A percentile compares a stretch with the other conserved stretches of the same genome.
Evolutionary conservation across 2,329 filamentous ascomycete species (phyloP).

Genomic region (Thelonectria olida): DNA sequence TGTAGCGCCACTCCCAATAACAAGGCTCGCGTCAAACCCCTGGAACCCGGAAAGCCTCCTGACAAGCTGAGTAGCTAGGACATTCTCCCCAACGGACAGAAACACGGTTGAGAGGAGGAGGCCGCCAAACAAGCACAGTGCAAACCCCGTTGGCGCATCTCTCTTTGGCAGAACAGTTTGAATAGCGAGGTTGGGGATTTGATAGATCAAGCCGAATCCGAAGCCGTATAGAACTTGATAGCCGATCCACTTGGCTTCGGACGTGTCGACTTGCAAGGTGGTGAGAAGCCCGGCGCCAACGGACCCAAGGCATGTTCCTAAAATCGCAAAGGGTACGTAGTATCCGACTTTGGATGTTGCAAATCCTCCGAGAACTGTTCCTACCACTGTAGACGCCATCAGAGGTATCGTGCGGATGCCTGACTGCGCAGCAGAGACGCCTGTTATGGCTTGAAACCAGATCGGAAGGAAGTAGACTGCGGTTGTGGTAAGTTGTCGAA

Average conservation of each 20-base stretch:
- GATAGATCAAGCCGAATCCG: constrained; percentile 54
- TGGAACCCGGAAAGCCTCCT: constrained; percentile 43
- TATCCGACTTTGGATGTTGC: constrained; percentile 45
- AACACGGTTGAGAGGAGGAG: constrained; percentile 56
- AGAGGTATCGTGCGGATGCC: constrained; percentile 36
- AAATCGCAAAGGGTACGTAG: constrained; percentile 49
- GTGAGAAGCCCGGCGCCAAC: constrained; percentile 53
- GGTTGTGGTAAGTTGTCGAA: neutral
- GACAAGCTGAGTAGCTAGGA: constrained; percentile 53
- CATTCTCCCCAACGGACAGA: constrained; percentile 55
- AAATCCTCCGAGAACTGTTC: constrained; percentile 32
- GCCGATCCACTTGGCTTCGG: constrained; percentile 31
- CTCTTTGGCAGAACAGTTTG: constrained; percentile 53
- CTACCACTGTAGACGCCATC: constrained; percentile 33
- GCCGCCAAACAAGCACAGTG: constrained; percentile 56
- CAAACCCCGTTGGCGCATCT: constrained; percentile 54
- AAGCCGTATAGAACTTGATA: constrained; percentile 51
- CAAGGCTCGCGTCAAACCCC: constrained; percentile 31
- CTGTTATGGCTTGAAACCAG: constrained; percentile 58
- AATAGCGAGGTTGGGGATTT: constrained; percentile 56
- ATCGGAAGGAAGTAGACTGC: constrained; percentile 56
- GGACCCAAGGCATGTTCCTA: constrained; percentile 40
- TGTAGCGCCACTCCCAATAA: constrained; percentile 39
- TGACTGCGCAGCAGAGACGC: constrained; percentile 33
- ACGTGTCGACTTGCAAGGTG: constrained; percentile 40